Base-by-base conservation (phyloP, 768 basidiomycete genomes). In the Rhizopogon salebrosus region DNA sequence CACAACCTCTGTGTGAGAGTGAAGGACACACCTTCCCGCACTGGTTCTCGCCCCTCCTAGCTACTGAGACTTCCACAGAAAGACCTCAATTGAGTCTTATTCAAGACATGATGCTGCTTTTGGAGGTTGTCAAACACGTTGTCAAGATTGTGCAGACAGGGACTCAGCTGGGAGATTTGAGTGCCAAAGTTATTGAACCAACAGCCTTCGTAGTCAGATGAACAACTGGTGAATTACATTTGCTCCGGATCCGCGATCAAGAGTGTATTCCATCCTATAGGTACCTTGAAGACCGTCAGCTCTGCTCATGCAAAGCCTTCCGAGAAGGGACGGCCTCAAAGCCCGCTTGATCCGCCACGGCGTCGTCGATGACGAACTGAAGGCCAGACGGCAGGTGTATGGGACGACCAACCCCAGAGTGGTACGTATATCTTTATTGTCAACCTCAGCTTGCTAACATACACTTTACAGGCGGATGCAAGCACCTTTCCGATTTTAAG, bases 271-370 rank as follows among this genome's bases (percentile, higher is more conserved):
- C 57, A 55, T 31, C 52, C 54, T 16, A 61, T 61, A 5, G 57
- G 58, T 51, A 41, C 23, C 4, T 34, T 22, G 10, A 22, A 3
- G 41, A 14, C 27, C 23, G 14, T 5, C 11, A 23, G 39, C 20
- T 24, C 22, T 49, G 34, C 49, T 31, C 22, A 51, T 49, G 13
- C 26, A 27, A 20, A 4, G 3, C 13, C 36, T 49, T n/a, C 22
- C n/a, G n/a, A n/a, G 13, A 36, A 59, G 58, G 58, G 22, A 59
- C 58, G 0, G 58, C 58, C 13, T 55, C 54, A 8, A 61, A 54
- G 60, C 60, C 61, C n/a, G 53, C 60, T 37, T 51, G 59, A 11
- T 57, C 51, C 8, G 48, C 50, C 4, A 54, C 9, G 56, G 59
- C 1, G 53, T 54, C 18, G 56, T 61, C 20, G 59, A 54, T 24